phyloP scores from a whole-genome alignment of 768 basidiomycete species.

The Porphyrellus cyaneotinctus region DNA sequence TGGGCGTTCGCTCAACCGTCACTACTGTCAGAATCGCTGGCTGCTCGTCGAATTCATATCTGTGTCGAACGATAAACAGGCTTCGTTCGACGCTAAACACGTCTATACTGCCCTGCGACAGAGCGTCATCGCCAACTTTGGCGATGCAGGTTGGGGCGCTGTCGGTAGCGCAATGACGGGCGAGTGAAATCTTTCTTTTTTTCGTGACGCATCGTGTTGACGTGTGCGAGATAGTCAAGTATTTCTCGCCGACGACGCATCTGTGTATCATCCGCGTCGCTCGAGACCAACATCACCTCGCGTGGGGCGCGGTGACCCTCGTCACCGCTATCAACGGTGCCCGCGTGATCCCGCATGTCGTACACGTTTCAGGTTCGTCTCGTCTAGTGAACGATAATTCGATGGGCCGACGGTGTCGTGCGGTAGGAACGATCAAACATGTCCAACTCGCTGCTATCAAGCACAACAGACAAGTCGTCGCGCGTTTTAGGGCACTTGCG shows the following conservation, averaged over 20 bases:
- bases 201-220: neutral
- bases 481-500: conserved; percentile 54
- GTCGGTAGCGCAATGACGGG: conserved; percentile 69
- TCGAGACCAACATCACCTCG: conserved; percentile 72
- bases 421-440: conserved; percentile 81
- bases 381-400: neutral
- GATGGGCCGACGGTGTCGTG: neutral
- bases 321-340: conserved; percentile 57
- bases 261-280: conserved; percentile 84
- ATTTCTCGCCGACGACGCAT: conserved; percentile 79
- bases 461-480: conserved; percentile 69
- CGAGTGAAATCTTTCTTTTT: conserved; percentile 39
- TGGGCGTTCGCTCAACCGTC: neutral
- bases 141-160: conserved; percentile 83
- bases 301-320: conserved; percentile 77
- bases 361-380: conserved; percentile 72
- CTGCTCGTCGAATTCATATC: conserved; percentile 80
- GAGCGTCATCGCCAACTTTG: conserved; percentile 69
- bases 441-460: conserved; percentile 72
- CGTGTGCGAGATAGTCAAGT: conserved; percentile 58
- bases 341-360: conserved; percentile 66
- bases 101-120: conserved; percentile 69
- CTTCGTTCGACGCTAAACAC: conserved; percentile 52
- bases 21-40: conserved; percentile 79
- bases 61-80: conserved; percentile 23